phyloP scores from a whole-genome alignment of 805 yeast species.

The Ogataea ganodermae region DNA sequence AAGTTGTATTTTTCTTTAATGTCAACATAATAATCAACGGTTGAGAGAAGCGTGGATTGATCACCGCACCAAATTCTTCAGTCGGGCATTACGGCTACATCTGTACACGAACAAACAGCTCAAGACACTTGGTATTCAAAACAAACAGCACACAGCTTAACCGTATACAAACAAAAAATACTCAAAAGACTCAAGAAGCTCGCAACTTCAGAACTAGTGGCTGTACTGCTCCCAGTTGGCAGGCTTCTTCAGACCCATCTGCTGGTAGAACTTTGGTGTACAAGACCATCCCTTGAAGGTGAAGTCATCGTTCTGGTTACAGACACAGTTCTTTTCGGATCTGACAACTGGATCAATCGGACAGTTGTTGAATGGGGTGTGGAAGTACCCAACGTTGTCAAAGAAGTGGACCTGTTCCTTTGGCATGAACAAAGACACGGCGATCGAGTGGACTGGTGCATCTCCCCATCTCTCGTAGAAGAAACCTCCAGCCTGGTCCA shows the following conservation, averaged over 20 bases:
- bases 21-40: too few species aligned
- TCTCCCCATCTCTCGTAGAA: conserved; percentile 93
- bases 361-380: conserved; percentile 51
- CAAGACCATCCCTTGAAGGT: conserved; percentile 39
- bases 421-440: conserved; percentile 61
- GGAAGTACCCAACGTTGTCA: conserved; percentile 74
- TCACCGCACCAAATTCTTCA: too few species aligned
- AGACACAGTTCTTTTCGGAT: conserved; percentile 36
- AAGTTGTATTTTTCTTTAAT: too few species aligned
- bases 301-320: conserved; percentile 43
- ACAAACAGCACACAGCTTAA: not conserved
- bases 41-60: too few species aligned
- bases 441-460: conserved; percentile 84
- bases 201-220: too few species aligned
- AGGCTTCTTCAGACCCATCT: conserved; percentile 30
- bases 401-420: conserved; percentile 65
- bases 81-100: too few species aligned
- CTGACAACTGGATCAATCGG: conserved; percentile 38
- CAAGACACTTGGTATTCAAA: not conserved
- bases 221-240: conserved; percentile 33
- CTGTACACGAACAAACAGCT: too few species aligned
- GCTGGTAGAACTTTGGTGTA: conserved; percentile 34
- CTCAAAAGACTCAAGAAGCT: not conserved
- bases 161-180: not conserved
- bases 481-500: conserved; percentile 75